Base-by-base conservation (phyloP, 306 rosid species). In the Quercus robur region DNA sequence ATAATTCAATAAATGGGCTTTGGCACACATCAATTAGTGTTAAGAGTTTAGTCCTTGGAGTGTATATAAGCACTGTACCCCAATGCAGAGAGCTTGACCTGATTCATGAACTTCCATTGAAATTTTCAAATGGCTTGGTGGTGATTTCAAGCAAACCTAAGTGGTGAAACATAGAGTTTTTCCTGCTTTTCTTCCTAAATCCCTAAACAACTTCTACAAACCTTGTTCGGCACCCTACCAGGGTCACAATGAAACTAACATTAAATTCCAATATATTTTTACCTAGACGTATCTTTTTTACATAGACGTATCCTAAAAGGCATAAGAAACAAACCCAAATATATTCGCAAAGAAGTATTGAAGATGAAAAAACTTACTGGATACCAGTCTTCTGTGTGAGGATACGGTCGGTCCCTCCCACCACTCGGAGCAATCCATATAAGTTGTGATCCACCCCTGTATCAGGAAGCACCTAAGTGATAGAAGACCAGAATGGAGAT, bases 361-460 rank as follows among this genome's bases (percentile, higher is more conserved):
- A 72, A 78, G 73, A 72, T 51, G 54, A 62, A 72, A 81, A 70
- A 87, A 85, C 97, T 87, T 88, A 96, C 99, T 10, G 99, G 97
- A 75, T 25, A 79, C 89, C 93, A 96, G 78, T 93, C 99, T 77
- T 87, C 85, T 6, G 92, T 88, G 1, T 54, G 61, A 20, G 91
- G 90, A 89, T 87, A 89, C 30, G 97, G 90, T 69, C 99, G 89
- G 73, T 96, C 99, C 89, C 99, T 90, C 21, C 99, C 99, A 14
- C 99, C 99, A 46, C 99, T 96, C 52, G 99, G 98, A 59, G 99
- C 99, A 88, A 96, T 90, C 99, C 99, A 96, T 73, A 96, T 77
- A 63, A 96, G 66, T 81, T 93, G 98, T 38, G 98, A 96, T 69
- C 99, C 98, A 78, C 90, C 84, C 91, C 99, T 96, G 83, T 80